Evolutionary conservation across 208 protist species (phyloP).

Genomic region (Leishmania martiniquensis): DNA sequence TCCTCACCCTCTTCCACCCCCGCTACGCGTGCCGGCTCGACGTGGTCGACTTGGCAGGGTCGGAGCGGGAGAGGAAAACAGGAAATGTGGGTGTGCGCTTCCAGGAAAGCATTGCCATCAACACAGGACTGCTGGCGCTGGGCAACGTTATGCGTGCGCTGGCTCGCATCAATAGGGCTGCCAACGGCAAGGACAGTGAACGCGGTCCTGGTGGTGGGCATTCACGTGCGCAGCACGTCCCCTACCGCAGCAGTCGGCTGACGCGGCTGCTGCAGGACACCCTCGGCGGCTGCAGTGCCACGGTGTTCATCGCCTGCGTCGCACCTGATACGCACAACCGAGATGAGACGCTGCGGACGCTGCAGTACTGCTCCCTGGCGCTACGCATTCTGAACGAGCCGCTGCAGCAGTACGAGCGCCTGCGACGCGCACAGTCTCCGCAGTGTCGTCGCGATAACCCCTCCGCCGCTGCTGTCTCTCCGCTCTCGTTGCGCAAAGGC

Average conservation of each 20-base stretch:
- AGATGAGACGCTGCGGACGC: conserved; percentile 90
- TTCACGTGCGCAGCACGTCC: conserved; percentile 50
- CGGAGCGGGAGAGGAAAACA: conserved; percentile 85
- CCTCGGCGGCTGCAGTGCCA: conserved; percentile 87
- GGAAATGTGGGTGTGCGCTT: conserved; percentile 80
- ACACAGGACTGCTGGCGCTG: conserved; percentile 89
- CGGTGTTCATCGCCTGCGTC: conserved; percentile 90
- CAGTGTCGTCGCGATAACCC: neutral
- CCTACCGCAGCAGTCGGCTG: conserved; percentile 91
- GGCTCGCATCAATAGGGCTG: conserved; percentile 46
- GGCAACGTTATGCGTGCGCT: conserved; percentile 95
- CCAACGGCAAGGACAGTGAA: neutral
- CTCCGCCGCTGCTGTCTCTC: neutral
- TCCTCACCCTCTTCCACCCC: conserved; percentile 92
- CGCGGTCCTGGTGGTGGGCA: neutral
- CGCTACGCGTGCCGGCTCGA: conserved; percentile 71
- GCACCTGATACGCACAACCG: conserved; percentile 64
- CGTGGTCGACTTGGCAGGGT: conserved; percentile 95
- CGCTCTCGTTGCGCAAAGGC: conserved; percentile 6
- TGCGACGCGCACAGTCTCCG: conserved; percentile 32
- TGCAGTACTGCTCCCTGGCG: conserved; percentile 93
- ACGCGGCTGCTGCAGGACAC: conserved; percentile 92
- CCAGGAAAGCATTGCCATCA: conserved; percentile 94
- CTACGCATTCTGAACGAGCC: conserved; percentile 90
- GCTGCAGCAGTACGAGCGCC: conserved; percentile 45